Evolutionary conservation across 805 yeast genomes (phyloP), one percentile per base, ranked within the genome.

Genomic region (Blastobotrys parvus): DNA sequence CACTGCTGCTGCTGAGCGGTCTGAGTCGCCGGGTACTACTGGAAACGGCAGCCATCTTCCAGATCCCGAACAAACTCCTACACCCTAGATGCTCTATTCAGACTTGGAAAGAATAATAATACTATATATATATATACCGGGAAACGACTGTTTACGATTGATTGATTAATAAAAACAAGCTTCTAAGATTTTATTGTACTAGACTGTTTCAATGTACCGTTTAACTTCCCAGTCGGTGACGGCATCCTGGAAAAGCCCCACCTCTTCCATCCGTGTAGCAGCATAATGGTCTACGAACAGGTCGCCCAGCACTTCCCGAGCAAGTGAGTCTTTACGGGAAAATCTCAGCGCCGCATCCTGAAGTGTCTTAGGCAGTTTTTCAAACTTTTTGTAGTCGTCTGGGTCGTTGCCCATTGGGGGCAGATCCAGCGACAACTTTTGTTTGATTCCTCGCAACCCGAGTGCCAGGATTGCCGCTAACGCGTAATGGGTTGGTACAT

Each of bases 291-390:
- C 62, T 7, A 61, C 65, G 47, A 61, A 61, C 11, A 37, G 56
- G 41, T 57, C 62, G 5, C 72, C 74, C 32, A 69, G 51, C 7
- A 65, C 63, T 38, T 57, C 56, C 10, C 65, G 47, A 3, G 65
- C 65, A 16, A 60, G 35, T 29, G 56, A 48, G 1, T 46, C 45
- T 4, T 49, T 47, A 5, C 49, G 44, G 38, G 52, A 51, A 37
- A 61, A 61, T 16, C 38, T 34, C 15, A 44, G 50, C 15, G 60
- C 55, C 2, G 64, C 63, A 7, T 41, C 44, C n/a, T 45, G 36
- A 33, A 61, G 44, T 5, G 54, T 44, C 32, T 46, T 43, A 1
- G 65, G 64, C 27, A 61, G 55, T 19, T 48, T 41, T 10, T 50
- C 52, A 38, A 54, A 52, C 17, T 49, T 43, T 18, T 43, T 43